These are phyloP conservation scores for Suhomyces xylopsoci DNA, from an alignment of 805 yeast genomes.

Conservation along the genomic window DNA sequence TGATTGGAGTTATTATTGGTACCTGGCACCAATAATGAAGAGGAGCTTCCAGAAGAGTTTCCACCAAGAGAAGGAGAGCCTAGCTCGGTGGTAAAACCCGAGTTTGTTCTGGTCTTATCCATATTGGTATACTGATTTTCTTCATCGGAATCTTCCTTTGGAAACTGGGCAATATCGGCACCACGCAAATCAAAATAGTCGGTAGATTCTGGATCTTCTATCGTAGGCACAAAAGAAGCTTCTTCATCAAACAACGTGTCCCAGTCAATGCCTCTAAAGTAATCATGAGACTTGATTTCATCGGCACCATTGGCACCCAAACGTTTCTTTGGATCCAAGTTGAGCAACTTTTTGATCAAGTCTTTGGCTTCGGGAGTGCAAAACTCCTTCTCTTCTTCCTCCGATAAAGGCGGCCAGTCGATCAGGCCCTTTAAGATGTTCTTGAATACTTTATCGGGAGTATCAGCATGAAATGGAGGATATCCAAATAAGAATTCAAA, in stretches of 20 bases:
- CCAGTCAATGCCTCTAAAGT: constrained; percentile 76
- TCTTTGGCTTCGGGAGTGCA: constrained; percentile 72
- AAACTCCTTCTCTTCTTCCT: constrained; percentile 48
- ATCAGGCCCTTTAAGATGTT: constrained; percentile 73
- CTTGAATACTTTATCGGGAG: constrained; percentile 78
- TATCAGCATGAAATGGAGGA: constrained; percentile 87
- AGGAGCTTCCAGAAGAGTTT: constrained; percentile 5
- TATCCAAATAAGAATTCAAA: constrained; percentile 90
- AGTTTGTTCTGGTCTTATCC: neutral
- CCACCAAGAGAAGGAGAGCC: constrained; percentile 14
- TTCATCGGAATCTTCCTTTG: constrained; percentile 43
- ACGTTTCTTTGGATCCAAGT: constrained; percentile 61
- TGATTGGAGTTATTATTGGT: constrained; percentile 10
- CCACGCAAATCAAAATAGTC: constrained; percentile 92
- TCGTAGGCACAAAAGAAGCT: constrained; percentile 79
- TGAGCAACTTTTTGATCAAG: constrained; percentile 60
- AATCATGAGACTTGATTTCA: constrained; percentile 78
- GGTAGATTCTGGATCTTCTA: constrained; percentile 79
- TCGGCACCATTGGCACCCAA: constrained; percentile 76
- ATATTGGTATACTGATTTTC: constrained; percentile 16
- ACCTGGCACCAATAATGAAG: constrained; percentile 10
- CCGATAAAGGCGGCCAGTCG: constrained; percentile 76
- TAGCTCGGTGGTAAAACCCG: constrained; percentile 6
- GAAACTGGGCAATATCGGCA: constrained; percentile 67
- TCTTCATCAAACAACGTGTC: constrained; percentile 61